Conservation (phyloP, 2,329 filamentous ascomycete species). For the Sodiomyces alkalinus region DNA sequence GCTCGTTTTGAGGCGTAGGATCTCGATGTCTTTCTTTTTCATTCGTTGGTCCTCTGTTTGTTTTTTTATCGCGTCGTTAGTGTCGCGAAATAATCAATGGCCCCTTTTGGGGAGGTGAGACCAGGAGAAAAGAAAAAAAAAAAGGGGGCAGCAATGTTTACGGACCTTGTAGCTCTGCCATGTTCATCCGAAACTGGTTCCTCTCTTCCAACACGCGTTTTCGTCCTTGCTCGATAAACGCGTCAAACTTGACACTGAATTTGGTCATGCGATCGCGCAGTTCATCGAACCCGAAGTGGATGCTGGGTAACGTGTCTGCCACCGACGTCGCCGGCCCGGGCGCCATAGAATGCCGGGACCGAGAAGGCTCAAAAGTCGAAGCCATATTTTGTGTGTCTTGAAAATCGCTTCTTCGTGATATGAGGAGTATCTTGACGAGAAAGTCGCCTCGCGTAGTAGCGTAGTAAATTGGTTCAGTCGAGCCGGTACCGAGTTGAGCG, state of each 20-base stretch:
- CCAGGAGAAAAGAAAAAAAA: neutral
- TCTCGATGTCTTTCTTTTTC: constrained; percentile 77
- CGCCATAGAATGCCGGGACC: constrained; percentile 47
- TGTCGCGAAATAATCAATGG: too few species aligned
- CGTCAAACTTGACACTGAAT: constrained; percentile 82
- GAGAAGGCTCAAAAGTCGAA: constrained; percentile 51
- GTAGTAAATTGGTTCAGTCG: too few species aligned
- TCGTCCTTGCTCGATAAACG: constrained; percentile 81
- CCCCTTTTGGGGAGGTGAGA: too few species aligned
- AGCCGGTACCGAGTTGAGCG: too few species aligned
- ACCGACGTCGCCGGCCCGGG: constrained; percentile 50
- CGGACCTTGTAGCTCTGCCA: constrained; percentile 80
- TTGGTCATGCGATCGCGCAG: constrained; percentile 88
- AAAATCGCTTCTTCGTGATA: too few species aligned
- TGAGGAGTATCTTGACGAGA: too few species aligned
- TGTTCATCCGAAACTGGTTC: constrained; percentile 82
- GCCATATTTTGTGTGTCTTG: too few species aligned
- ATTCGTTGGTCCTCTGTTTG: constrained; percentile 73
- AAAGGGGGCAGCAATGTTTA: constrained; percentile 1
- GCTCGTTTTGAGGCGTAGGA: constrained; percentile 54
- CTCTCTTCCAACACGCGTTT: constrained; percentile 84
- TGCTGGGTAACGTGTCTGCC: constrained; percentile 67
- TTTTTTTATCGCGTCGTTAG: neutral
- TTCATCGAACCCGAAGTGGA: constrained; percentile 94
- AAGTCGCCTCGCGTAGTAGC: too few species aligned